Percentiles rank a stretch among this genome's conserved stretches.
These are phyloP conservation scores for Cyberlindnera saturnus DNA, from an alignment of 805 yeast genomes.

Conservation along the genomic window DNA sequence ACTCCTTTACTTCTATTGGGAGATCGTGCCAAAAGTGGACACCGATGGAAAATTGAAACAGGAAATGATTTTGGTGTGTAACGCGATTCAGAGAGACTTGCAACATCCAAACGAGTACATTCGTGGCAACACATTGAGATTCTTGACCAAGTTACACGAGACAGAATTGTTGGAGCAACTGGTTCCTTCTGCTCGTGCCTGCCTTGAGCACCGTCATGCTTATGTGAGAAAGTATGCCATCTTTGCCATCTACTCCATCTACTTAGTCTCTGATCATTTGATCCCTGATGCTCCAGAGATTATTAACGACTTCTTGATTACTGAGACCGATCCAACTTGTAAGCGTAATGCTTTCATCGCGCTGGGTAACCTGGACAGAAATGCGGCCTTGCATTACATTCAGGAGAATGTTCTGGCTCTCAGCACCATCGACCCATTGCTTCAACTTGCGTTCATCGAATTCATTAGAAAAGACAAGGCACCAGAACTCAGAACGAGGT, in stretches of 20 bases:
- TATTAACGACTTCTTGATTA: conserved; percentile 61
- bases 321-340: conserved; percentile 90
- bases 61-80: conserved; percentile 97
- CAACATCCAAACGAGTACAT: conserved; percentile 98
- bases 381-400: conserved; percentile 74
- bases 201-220: conserved; percentile 95
- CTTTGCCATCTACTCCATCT: conserved; percentile 80
- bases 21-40: conserved; percentile 89
- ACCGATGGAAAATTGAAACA: conserved; percentile 88
- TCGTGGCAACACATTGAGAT: conserved; percentile 91
- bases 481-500: conserved; percentile 62
- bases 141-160: conserved; percentile 84
- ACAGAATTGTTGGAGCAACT: conserved; percentile 92
- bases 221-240: conserved; percentile 97
- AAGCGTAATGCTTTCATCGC: conserved; percentile 93
- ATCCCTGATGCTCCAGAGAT: conserved; percentile 95
- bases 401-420: conserved; percentile 61
- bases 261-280: conserved; percentile 75
- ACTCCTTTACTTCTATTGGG: conserved; percentile 94
- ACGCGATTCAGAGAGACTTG: conserved; percentile 93
- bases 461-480: conserved; percentile 78
- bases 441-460: conserved; percentile 87
- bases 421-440: conserved; percentile 66
- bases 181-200: conserved; percentile 85
- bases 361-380: conserved; percentile 75